Evolutionary conservation across 176 grass and related monocot species (phyloP).

Genomic region (Saccharum officinarum): DNA sequence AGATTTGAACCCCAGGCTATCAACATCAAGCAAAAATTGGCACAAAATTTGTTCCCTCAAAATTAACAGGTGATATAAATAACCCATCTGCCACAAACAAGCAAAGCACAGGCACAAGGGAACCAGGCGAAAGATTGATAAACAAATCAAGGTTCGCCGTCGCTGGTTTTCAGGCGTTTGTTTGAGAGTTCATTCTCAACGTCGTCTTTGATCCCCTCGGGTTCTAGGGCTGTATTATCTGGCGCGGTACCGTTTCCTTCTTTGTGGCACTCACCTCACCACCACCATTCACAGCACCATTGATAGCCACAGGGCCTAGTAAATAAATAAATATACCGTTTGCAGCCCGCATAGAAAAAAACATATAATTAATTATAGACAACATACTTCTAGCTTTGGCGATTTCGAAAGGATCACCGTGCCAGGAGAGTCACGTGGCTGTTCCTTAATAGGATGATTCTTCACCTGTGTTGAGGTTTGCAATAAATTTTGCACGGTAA

Average conservation of each 20-base stretch:
- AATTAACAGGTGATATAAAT: too few relatives aligned
- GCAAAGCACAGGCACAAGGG: too few relatives aligned
- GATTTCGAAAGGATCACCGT: conserved; percentile 77
- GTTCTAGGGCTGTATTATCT: conserved; percentile 36
- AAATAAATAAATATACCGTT: not conserved
- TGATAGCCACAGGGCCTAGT: conserved; percentile 46
- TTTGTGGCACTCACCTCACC: conserved; percentile 13
- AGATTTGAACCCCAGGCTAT: too few relatives aligned
- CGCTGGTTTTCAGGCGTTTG: conserved; percentile 59
- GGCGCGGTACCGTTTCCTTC: conserved; percentile 22
- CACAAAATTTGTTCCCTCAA: too few relatives aligned
- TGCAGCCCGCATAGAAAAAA: not conserved
- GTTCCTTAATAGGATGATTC: conserved; percentile 92
- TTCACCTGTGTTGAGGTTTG: conserved; percentile 56
- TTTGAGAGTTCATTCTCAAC: conserved; percentile 35
- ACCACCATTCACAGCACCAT: conserved; percentile 37
- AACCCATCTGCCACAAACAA: too few relatives aligned
- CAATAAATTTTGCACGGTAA: not conserved
- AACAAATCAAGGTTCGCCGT: not conserved
- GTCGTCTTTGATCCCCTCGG: not conserved
- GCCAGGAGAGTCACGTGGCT: conserved; percentile 56
- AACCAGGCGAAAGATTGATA: too few relatives aligned
- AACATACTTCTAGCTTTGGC: conserved; percentile 67
- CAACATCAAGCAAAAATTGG: too few relatives aligned
- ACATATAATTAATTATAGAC: not conserved